Conservation (phyloP, 1,284 basidiomycete genomes). For the Rhodotorula sp. region DNA sequence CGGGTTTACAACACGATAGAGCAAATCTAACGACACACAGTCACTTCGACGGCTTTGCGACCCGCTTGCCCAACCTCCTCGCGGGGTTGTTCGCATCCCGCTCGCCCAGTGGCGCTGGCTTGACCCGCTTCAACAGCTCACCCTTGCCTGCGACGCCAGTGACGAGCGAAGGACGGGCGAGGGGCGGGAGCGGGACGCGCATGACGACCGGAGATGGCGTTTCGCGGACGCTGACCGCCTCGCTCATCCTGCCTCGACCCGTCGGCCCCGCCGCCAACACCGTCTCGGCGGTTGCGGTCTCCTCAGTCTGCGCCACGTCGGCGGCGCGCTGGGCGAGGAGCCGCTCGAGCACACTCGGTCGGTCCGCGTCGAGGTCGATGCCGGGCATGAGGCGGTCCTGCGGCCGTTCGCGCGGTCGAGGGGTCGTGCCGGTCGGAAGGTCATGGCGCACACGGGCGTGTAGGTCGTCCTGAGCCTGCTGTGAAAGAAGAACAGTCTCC, state of each 20-base stretch:
- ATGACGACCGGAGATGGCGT: constrained; percentile 20
- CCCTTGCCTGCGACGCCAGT: neutral
- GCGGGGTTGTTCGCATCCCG: constrained; percentile 10
- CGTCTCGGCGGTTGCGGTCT: neutral
- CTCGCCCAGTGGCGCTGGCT: constrained; percentile 11
- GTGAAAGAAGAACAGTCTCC: constrained; percentile 42
- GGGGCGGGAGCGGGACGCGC: constrained; percentile 1
- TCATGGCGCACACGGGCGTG: constrained; percentile 49
- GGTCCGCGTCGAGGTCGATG: constrained; percentile 38
- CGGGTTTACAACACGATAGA: neutral
- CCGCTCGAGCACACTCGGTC: constrained; percentile 25
- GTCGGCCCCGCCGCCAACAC: neutral
- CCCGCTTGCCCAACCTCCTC: neutral
- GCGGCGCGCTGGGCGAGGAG: constrained; percentile 16
- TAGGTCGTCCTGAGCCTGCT: constrained; percentile 46
- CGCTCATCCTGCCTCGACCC: neutral
- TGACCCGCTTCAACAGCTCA: neutral
- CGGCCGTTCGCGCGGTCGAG: constrained; percentile 50
- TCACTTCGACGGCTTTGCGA: neutral
- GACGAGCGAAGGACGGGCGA: neutral
- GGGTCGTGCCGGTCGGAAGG: constrained; percentile 53
- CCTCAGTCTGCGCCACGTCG: neutral
- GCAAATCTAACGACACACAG: too few species aligned
- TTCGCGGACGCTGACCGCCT: neutral
- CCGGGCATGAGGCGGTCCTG: constrained; percentile 17